These are phyloP conservation scores for Vinca minor DNA, from an alignment of 257 asterid genomes.

Conservation along the genomic window DNA sequence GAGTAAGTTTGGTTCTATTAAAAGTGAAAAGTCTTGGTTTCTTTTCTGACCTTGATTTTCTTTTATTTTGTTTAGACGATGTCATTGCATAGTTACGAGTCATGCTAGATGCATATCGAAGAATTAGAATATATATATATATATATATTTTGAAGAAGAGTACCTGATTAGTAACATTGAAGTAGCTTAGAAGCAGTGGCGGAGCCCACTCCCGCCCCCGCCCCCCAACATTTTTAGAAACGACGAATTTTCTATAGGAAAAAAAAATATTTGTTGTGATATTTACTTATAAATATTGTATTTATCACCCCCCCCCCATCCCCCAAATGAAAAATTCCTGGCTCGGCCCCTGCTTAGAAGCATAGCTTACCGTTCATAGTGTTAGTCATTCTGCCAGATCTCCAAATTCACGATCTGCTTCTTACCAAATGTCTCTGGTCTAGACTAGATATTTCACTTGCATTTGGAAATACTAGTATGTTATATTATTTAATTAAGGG, in stretches of 20 bases:
- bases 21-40: background rate
- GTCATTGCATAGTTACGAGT: background rate
- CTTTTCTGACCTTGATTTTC: background rate
- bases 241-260: too few species aligned
- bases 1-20: conserved; percentile 7
- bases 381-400: background rate
- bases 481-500: background rate
- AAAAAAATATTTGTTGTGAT: too few species aligned
- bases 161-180: background rate
- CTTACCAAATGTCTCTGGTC: background rate
- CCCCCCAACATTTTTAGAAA: too few species aligned
- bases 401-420: background rate
- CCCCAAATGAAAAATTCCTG: too few species aligned
- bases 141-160: background rate
- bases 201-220: too few species aligned
- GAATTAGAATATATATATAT: background rate
- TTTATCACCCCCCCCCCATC: too few species aligned
- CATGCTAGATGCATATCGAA: background rate
- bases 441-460: background rate
- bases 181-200: too few species aligned
- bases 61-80: background rate
- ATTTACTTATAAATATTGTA: too few species aligned
- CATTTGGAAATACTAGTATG: background rate
- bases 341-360: too few species aligned
- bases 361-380: too few species aligned